A percentile compares a stretch with the other conserved stretches of the same genome.
phyloP scores from a whole-genome alignment of 306 rosid species.

The Quercus gilva region DNA sequence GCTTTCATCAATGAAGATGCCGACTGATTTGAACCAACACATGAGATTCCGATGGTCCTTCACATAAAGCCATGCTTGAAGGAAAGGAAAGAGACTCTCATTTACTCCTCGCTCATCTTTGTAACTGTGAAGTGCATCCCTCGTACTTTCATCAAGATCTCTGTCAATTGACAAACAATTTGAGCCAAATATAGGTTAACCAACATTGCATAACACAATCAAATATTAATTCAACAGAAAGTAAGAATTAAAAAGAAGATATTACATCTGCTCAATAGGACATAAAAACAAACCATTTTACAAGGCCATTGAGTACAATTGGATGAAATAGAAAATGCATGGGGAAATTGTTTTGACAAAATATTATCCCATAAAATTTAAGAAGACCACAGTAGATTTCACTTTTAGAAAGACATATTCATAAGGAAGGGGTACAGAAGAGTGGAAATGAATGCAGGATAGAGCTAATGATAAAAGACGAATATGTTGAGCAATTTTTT shows the following conservation, averaged over 20 bases:
- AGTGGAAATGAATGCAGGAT: not conserved
- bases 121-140: slow-evolving; percentile 77
- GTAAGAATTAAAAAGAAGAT: not conserved
- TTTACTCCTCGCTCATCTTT: slow-evolving; percentile 85
- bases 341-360: not conserved
- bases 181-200: not conserved
- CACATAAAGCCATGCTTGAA: slow-evolving; percentile 93
- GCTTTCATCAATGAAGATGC: slow-evolving; percentile 55
- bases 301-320: not conserved
- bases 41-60: slow-evolving; percentile 82
- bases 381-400: not conserved
- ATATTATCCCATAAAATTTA: not conserved
- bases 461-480: not conserved
- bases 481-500: not conserved
- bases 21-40: slow-evolving; percentile 84
- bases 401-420: not conserved
- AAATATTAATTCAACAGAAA: not conserved
- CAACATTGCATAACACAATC: not conserved
- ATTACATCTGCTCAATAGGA: not conserved
- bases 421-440: not conserved
- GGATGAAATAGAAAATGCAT: not conserved
- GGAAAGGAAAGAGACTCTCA: slow-evolving; percentile 83
- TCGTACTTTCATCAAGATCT: slow-evolving; percentile 69
- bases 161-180: slow-evolving; percentile 42
- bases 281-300: not conserved